Base-by-base conservation (phyloP, 495 filamentous ascomycete species). In the Aspergillus haitiensis region DNA sequence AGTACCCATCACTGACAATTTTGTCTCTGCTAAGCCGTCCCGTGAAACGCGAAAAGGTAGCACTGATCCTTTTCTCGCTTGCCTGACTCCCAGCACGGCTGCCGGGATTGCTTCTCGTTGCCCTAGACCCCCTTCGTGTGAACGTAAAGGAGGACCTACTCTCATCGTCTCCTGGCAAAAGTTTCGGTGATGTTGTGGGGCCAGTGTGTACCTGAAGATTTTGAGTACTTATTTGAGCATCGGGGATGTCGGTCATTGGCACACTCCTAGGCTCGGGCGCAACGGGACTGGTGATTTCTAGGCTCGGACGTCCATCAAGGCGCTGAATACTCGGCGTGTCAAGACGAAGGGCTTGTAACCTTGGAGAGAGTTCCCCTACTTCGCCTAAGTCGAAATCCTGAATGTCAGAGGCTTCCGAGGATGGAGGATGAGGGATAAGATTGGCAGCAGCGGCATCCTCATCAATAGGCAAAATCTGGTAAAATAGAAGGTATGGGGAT, bases 401-500 rank as follows among this genome's bases (percentile, higher is more conserved):
- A 40, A 66, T 70, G 39, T 71, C 67, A 15, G 78, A 81, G n/a
- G 82, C 78, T 45, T 81, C 72, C 53, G 84, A 88, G 6, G 86
- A 80, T 9, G 84, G 80, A 4, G 82, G 77, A 5, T 79, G 82
- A 58, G 83, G 79, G 32, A 75, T 73, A 37, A 80, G 64, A 40
- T 79, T 80, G 9, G 81, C 81, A 53, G 80, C 75, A 0, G 81
- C 72, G 7, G 82, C 75, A 49, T 90, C 85, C 47, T 89, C 88
- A 33, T 88, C 83, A 61, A 95, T 89, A 0, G 93, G 94, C 37
- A 92, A 80, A 40, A 97, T 92, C 70, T 97, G 93, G 66, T 96
- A 98, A 72, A 97, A 97, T 0, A 98, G 76, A 3, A 98, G 82
- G 64, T 98, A 98, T 5, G 94, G 93, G 60, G 89, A 93, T 68